Percentiles rank a stretch among this genome's conserved stretches.
Evolutionary conservation across 164 flowering plant species (phyloP).

Genomic region (Echeveria elegans): DNA sequence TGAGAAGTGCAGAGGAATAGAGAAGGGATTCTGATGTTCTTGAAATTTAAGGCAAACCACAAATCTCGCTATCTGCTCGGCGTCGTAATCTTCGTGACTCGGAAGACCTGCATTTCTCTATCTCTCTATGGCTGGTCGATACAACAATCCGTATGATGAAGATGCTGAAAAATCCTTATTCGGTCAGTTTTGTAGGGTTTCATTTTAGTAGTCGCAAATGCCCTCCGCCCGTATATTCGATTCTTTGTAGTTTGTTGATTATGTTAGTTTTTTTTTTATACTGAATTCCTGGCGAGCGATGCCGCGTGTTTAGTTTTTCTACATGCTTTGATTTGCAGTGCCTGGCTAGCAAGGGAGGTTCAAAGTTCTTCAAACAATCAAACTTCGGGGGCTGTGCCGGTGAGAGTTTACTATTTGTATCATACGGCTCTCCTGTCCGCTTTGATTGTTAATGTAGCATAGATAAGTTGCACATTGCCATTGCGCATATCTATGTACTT

Average conservation of each 20-base stretch:
- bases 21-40: too few species aligned
- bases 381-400: constrained; percentile 1
- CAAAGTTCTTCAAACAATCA: too few species aligned
- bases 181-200: constrained; percentile 20
- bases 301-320: not conserved
- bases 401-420: not conserved
- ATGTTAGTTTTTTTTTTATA: too few species aligned
- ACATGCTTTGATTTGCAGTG: not conserved
- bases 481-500: too few species aligned
- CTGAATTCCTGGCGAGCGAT: not conserved
- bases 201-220: too few species aligned
- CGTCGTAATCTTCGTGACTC: not conserved
- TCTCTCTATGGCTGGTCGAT: constrained; percentile 33
- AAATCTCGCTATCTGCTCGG: not conserved
- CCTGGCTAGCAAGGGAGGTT: not conserved
- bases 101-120: constrained; percentile 4
- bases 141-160: constrained; percentile 40
- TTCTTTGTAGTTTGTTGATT: too few species aligned
- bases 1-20: too few species aligned
- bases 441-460: too few species aligned
- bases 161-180: constrained; percentile 42
- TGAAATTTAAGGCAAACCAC: too few species aligned
- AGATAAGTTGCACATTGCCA: too few species aligned
- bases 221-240: too few species aligned
- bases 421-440: not conserved